Conservation (phyloP, 2,329 filamentous ascomycete species). For the Talaromyces funiculosus region DNA sequence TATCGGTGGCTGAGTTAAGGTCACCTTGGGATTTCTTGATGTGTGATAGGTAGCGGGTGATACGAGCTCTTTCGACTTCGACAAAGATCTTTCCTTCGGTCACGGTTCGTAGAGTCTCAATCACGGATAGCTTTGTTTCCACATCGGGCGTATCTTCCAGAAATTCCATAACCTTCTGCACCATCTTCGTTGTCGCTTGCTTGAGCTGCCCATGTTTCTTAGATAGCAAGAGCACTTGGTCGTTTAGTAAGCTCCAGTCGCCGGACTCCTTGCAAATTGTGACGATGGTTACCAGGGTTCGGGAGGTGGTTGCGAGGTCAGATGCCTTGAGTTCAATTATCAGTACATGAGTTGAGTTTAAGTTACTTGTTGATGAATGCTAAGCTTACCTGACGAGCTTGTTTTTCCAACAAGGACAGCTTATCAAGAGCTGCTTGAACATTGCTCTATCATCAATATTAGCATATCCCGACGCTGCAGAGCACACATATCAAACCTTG, state of each 20-base stretch:
- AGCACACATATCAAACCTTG: conserved; percentile 52
- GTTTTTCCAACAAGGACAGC: conserved; percentile 86
- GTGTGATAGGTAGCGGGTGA: conserved; percentile 90
- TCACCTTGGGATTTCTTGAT: conserved; percentile 98
- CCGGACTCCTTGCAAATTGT: conserved; percentile 88
- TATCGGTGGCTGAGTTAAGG: conserved; percentile 80
- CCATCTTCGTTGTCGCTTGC: conserved; percentile 98
- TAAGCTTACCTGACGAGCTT: conserved; percentile 75
- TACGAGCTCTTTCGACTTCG: conserved; percentile 92
- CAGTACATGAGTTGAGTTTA: conserved; percentile 11
- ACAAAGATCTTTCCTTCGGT: conserved; percentile 99
- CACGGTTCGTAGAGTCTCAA: conserved; percentile 90
- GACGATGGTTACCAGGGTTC: conserved; percentile 79
- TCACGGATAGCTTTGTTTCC: conserved; percentile 86
- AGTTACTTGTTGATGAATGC: conserved; percentile 17
- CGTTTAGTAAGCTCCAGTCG: conserved; percentile 92
- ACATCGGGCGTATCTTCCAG: conserved; percentile 76
- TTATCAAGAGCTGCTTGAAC: conserved; percentile 88
- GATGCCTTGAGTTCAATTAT: conserved; percentile 59
- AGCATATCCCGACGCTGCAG: not conserved
- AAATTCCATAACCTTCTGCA: conserved; percentile 91
- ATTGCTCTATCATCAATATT: conserved; percentile 46
- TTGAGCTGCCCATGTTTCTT: conserved; percentile 99
- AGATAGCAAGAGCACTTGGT: conserved; percentile 89
- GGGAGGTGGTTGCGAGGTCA: conserved; percentile 90